These are phyloP conservation scores for Gaultheria prostrata DNA, from an alignment of 148 eudicot genomes.

Conservation along the genomic window DNA sequence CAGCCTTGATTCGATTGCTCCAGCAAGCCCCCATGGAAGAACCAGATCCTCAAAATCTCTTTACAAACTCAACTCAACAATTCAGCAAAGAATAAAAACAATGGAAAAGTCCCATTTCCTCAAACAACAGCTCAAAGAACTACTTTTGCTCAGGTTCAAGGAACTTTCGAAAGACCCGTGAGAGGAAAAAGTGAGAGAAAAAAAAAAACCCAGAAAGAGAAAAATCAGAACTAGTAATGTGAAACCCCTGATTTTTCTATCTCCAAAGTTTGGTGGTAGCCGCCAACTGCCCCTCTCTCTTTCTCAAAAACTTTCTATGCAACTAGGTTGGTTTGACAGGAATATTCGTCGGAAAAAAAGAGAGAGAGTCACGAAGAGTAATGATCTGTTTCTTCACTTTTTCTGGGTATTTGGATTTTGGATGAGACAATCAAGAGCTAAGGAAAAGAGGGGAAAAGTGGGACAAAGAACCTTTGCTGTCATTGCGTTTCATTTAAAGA, in stretches of 20 bases:
- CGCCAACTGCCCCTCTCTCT: constrained; percentile 23
- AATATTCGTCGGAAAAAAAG: not conserved
- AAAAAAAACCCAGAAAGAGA: constrained; percentile 1
- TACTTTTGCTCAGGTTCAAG: constrained; percentile 6
- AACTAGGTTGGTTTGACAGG: constrained; percentile 8
- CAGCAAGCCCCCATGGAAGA: constrained; percentile 36
- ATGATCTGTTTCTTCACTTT: not conserved
- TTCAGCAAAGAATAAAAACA: not conserved
- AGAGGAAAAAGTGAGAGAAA: not conserved
- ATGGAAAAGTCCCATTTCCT: not conserved
- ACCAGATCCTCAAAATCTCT: not conserved
- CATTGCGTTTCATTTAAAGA: not conserved
- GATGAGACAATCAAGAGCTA: not conserved
- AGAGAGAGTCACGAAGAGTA: not conserved
- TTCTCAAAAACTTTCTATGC: not conserved
- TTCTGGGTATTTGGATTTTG: not conserved
- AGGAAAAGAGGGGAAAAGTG: not conserved
- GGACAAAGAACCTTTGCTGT: not conserved
- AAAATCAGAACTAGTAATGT: constrained; percentile 30
- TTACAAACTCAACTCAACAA: not conserved
- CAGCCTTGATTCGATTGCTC: constrained; percentile 43
- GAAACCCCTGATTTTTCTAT: constrained; percentile 23
- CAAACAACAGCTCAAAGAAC: not conserved
- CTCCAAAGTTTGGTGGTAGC: constrained; percentile 21
- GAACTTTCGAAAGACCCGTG: constrained; percentile 13